Base-by-base conservation (phyloP, 2,329 filamentous ascomycete genomes). In the Diaporthe longicolla region DNA sequence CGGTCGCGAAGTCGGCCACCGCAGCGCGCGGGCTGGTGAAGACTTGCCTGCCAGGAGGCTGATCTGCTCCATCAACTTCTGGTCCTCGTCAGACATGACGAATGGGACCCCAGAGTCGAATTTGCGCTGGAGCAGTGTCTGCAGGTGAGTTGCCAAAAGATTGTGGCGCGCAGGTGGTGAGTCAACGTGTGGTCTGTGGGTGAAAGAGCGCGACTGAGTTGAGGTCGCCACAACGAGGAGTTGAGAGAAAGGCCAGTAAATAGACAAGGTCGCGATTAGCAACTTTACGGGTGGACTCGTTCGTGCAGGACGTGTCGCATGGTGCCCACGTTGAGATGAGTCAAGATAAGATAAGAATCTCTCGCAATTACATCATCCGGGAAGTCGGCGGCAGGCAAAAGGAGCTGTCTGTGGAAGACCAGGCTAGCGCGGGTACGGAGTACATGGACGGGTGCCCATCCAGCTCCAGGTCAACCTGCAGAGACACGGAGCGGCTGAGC, bases 21-120 rank as follows among this genome's bases (percentile, higher is more conserved):
- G 45, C 40, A 24, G 17, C 58, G 19, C 50, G 43, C n/a, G 9
- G 48, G 48, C 45, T 32, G 40, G 35, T 37, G 7, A 13, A 24
- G 59, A 80, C 83, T 58, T 81, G 88, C 87, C 86, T 73, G 89
- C 86, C 70, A 89, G 81, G 55, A 85, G 85, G 78, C 85, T 83
- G 80, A 91, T 91, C 77, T 85, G 85, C 70, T 87, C 88, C 79
- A 89, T 81, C 76, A 91, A 81, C 74, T 88, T 87, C 79, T 85
- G 85, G 71, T 89, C 86, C 79, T 89, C 87, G 70, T 85, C 82
- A 15, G 85, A 83, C 86, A 88, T 87, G 78, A 26, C 52, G 69
- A 52, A 57, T 61, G 40, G 35, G 13, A 43, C 26, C 13, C 32
- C n/a, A 29, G 35, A 13, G n/a, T 40, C 32, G 13, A 32, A 21